phyloP scores from a whole-genome alignment of 2,329 filamentous ascomycete species.

The Hymenoscyphus scutula region DNA sequence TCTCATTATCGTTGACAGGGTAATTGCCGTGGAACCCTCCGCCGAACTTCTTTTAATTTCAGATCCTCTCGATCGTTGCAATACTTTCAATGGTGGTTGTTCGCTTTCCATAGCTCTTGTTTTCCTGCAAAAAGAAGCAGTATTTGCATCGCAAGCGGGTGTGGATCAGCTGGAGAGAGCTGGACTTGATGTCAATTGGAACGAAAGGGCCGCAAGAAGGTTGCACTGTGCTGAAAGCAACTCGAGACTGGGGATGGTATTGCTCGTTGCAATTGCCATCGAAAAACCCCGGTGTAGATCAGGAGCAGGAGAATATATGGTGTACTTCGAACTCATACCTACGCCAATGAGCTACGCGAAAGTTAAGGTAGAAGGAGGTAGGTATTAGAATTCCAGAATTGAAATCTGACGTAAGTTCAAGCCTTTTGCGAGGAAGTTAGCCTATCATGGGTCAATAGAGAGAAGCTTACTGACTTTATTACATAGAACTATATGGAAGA shows the following conservation, averaged over 20 bases:
- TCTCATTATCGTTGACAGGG: no score
- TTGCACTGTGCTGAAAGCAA: not conserved
- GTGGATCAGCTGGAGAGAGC: not conserved
- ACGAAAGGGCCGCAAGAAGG: conserved; percentile 10
- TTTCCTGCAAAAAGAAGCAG: conserved; percentile 45
- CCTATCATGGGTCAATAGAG: conserved; percentile 45
- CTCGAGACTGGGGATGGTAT: not conserved
- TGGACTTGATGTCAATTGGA: conserved; percentile 12
- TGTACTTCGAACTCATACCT: conserved; percentile 56
- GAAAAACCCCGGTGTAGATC: conserved; percentile 45
- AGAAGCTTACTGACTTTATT: conserved; percentile 42
- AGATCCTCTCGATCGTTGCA: conserved; percentile 49
- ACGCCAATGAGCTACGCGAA: conserved; percentile 46
- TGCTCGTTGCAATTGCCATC: conserved; percentile 41
- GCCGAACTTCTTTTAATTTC: conserved; percentile 52
- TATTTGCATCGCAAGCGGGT: not conserved
- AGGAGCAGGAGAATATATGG: conserved; percentile 51
- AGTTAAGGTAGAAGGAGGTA: conserved; percentile 53
- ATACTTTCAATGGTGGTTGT: conserved; percentile 52
- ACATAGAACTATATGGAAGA: conserved; percentile 46
- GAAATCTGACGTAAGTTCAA: conserved; percentile 42
- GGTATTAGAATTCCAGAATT: conserved; percentile 53
- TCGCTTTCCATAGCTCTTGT: conserved; percentile 57
- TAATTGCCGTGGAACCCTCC: conserved; percentile 39
- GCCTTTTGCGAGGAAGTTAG: not conserved